Percentiles rank a stretch among this genome's conserved stretches.
Evolutionary conservation across 2,329 filamentous ascomycete genomes (phyloP).

Genomic region (Fusarium compactum): DNA sequence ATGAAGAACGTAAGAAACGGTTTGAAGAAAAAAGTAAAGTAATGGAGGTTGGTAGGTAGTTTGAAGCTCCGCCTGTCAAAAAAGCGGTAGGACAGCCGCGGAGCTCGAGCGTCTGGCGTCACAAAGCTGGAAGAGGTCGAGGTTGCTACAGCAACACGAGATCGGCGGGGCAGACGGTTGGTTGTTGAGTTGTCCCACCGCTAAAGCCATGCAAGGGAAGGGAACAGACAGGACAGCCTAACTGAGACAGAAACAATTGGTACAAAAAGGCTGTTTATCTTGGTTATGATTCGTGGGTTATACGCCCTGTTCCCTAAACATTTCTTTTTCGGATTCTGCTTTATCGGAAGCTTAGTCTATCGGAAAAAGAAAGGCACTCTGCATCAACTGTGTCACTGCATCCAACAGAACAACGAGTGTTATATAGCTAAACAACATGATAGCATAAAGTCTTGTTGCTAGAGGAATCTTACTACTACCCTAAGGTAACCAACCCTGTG

Average conservation of each 20-base stretch:
- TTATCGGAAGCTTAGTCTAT: conserved; percentile 4
- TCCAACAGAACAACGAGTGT: neutral
- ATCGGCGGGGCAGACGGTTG: conserved; percentile 28
- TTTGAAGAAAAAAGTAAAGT: conserved; percentile 22
- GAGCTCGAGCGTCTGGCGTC: conserved; percentile 33
- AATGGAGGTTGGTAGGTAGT: conserved; percentile 7
- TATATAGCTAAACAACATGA: neutral
- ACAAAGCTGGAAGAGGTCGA: conserved; percentile 18
- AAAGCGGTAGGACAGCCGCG: conserved; percentile 41
- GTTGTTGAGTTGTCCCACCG: conserved; percentile 27
- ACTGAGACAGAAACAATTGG: conserved; percentile 26
- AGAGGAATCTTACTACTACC: neutral
- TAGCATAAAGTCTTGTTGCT: conserved; percentile 6
- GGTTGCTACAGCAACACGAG: conserved; percentile 28
- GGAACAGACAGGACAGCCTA: neutral
- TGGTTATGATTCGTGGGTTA: neutral
- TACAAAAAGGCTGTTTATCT: conserved; percentile 6
- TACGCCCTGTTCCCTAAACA: neutral
- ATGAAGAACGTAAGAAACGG: conserved; percentile 31
- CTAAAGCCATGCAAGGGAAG: conserved; percentile 28
- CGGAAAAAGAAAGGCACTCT: conserved; percentile 5
- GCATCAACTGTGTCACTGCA: conserved; percentile 7
- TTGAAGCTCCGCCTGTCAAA: conserved; percentile 42
- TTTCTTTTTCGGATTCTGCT: neutral
- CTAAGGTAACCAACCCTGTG: neutral